phyloP scores from a whole-genome alignment of 208 protist species.

The Crithidia thermophila region DNA sequence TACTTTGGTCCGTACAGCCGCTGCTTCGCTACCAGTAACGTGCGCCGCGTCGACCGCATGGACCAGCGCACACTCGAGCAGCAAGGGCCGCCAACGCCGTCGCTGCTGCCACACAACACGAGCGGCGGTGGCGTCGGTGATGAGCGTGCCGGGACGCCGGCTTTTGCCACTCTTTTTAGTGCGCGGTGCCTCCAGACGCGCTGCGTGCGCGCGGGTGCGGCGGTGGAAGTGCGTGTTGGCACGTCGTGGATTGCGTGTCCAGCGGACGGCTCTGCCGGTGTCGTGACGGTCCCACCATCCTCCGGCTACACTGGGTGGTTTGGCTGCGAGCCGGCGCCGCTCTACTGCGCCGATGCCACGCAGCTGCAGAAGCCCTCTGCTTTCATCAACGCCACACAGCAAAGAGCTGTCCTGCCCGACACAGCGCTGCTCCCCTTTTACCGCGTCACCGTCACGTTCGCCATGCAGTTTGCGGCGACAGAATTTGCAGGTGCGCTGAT shows the following conservation, averaged over 20 bases:
- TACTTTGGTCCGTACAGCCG: slow-evolving; percentile 50
- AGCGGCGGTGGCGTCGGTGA: not conserved
- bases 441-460: slow-evolving; percentile 14
- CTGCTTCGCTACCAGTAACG: slow-evolving; percentile 30
- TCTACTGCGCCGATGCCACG: slow-evolving; percentile 33
- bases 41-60: slow-evolving; percentile 6
- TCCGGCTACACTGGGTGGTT: slow-evolving; percentile 42
- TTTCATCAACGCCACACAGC: not conserved
- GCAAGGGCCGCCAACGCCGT: not conserved
- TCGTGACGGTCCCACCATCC: slow-evolving; percentile 20
- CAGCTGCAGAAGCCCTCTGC: not conserved
- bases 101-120: not conserved
- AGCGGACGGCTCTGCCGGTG: slow-evolving; percentile 34
- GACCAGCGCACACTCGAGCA: not conserved
- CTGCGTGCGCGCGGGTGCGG: slow-evolving; percentile 10
- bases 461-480: not conserved
- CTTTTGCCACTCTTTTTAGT: slow-evolving; percentile 6
- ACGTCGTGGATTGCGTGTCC: slow-evolving; percentile 53
- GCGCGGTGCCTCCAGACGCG: slow-evolving; percentile 33
- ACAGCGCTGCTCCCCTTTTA: not conserved
- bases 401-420: not conserved
- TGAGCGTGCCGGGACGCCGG: not conserved
- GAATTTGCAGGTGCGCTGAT: not conserved
- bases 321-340: slow-evolving; percentile 41
- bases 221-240: slow-evolving; percentile 42